Evolutionary conservation across 805 yeast species (phyloP), one percentile per base, ranked within the genome.

Genomic region (Ogataea angusta): DNA sequence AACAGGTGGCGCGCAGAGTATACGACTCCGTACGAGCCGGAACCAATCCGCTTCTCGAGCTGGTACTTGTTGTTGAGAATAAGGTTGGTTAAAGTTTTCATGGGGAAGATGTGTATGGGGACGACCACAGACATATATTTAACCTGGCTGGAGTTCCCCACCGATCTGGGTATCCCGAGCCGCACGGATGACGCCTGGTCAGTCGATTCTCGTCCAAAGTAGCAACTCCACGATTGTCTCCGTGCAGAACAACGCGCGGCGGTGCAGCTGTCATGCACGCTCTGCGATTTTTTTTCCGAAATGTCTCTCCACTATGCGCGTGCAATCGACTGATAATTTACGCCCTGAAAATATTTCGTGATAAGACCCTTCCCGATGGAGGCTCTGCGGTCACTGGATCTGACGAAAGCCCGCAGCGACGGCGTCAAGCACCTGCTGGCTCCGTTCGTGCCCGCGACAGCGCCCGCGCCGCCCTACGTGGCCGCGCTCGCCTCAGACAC

Each of bases 1-100:
- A 51, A 54, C 15, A 70, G 48, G 56, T 87, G 83, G 43, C 72
- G 62, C 3, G 86, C 89, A 13, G 76, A 69, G 66, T 83, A 86
- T 6, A 88, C 91, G 23, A 83, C 69, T 4, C 95, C 95, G 54
- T 82, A 88, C 16, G 95, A 89, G 19, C 96, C 96, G 0, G 91
- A 75, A 6, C 96, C 95, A 9, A 83, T 73, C 49, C 76, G 73
- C 44, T 63, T 66, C 43, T 70, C 67, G 52, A 76, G 62, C 42
- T 64, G 66, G 48, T 66, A 67, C 18, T 67, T 64, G 48, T 61
- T 57, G 47, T 63, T 65, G 13, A 65, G 45, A 5, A 59, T 54
- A 2, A 65, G 48, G 24, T 56, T 58, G 1, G 63, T 40, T 7
- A 63, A 49, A 32, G 57, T 62, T 37, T 51, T 53, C 63, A 57